These are phyloP conservation scores for Paspalum notatum DNA, from an alignment of 176 grass and related monocot species.

Conservation along the genomic window DNA sequence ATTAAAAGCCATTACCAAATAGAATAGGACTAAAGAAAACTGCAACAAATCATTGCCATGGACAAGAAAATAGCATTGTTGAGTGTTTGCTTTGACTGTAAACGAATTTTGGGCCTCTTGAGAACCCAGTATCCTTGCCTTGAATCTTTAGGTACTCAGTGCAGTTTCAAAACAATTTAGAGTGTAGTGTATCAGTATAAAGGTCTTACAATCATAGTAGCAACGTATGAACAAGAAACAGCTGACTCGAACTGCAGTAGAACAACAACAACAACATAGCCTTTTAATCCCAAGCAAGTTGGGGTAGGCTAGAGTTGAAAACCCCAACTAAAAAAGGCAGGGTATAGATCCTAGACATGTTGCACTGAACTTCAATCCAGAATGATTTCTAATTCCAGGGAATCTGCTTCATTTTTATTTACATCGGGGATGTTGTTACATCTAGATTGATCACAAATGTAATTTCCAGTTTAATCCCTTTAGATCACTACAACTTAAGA, in stretches of 20 bases:
- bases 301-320: too few species aligned
- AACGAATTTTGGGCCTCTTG: not conserved
- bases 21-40: not conserved
- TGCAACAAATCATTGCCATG: not conserved
- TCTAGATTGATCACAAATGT: not conserved
- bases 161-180: not conserved
- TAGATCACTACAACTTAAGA: not conserved
- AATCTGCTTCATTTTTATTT: not conserved
- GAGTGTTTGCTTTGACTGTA: not conserved
- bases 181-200: not conserved
- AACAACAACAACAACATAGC: too few species aligned
- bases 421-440: not conserved
- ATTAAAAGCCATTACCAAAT: not conserved
- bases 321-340: not conserved
- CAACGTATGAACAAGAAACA: not conserved
- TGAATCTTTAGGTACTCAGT: not conserved
- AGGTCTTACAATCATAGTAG: constrained; percentile 11
- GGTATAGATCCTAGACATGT: not conserved
- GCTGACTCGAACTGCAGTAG: not conserved
- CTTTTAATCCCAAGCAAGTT: too few species aligned
- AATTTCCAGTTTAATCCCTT: not conserved
- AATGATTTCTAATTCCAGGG: not conserved
- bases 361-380: not conserved
- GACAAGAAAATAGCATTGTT: not conserved
- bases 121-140: not conserved